Conservation (phyloP, 257 asterid genomes). For the Ophiorrhiza pumila region DNA sequence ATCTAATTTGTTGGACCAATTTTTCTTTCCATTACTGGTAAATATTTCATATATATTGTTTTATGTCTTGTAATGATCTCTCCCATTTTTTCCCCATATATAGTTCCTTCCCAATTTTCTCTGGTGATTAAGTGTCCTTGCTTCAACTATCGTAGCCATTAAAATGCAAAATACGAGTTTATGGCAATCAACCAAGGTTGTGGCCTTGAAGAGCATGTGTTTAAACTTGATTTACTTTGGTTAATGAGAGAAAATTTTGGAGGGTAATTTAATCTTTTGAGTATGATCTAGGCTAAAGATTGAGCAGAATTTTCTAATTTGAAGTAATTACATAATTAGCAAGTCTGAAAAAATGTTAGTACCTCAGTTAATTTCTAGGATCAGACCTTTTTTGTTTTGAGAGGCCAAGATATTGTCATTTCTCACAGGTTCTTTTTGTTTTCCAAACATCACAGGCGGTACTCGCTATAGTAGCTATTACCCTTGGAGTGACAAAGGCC, state of each 20-base stretch:
- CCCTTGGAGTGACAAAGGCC: slow-evolving; percentile 66
- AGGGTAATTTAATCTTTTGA: neutral
- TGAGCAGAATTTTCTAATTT: neutral
- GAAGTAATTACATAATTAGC: neutral
- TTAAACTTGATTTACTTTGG: too few species aligned
- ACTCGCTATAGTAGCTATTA: slow-evolving; percentile 66
- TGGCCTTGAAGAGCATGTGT: neutral
- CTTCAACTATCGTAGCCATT: neutral
- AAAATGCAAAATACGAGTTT: neutral
- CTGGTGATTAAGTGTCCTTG: neutral
- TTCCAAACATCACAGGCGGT: slow-evolving; percentile 45
- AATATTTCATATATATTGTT: neutral
- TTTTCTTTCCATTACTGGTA: neutral
- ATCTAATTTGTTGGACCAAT: slow-evolving; percentile 2
- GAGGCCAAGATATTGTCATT: neutral
- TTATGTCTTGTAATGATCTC: neutral
- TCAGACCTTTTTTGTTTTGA: neutral
- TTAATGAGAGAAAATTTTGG: neutral
- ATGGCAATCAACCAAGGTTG: neutral
- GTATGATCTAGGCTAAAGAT: neutral
- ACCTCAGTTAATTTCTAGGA: neutral
- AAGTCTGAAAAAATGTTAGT: neutral
- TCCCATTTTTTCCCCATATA: neutral
- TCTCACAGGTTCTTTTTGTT: neutral
- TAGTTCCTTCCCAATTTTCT: neutral